These are phyloP conservation scores for Citrus unshiu DNA, from an alignment of 345 rosid genomes.

Conservation along the genomic window DNA sequence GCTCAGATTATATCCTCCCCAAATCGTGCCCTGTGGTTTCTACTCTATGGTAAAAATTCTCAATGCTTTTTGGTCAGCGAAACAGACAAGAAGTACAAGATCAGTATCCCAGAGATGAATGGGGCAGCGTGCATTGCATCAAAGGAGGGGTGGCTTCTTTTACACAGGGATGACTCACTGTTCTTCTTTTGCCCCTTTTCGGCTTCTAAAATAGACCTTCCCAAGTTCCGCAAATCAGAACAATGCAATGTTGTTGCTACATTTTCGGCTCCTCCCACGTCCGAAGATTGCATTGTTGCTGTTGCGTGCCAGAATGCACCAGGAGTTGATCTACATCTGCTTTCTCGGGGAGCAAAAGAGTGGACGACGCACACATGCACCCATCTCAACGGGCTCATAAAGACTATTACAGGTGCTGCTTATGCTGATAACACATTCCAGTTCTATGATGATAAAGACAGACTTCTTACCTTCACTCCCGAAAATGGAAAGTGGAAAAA, in stretches of 20 bases:
- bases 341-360: slow-evolving; percentile 4
- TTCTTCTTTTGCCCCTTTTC: slow-evolving; percentile 38
- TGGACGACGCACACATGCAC: slow-evolving; percentile 7
- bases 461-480: not conserved
- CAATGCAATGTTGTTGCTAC: not conserved
- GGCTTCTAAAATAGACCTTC: slow-evolving; percentile 22
- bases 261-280: slow-evolving; percentile 30
- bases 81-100: not conserved
- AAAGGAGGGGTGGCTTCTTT: slow-evolving; percentile 26
- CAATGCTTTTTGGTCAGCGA: slow-evolving; percentile 5
- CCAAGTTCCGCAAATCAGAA: not conserved
- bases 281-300: slow-evolving; percentile 14
- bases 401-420: not conserved
- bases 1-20: slow-evolving; percentile 14
- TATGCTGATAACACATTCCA: slow-evolving; percentile 1
- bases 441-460: not conserved
- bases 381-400: accelerated
- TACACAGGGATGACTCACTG: not conserved
- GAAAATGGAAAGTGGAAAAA: not conserved
- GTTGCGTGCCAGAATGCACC: not conserved
- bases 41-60: slow-evolving; percentile 16
- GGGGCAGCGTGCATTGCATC: slow-evolving; percentile 36
- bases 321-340: not conserved
- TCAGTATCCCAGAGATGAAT: slow-evolving; percentile 14
- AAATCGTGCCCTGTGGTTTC: slow-evolving; percentile 16